Evolutionary conservation across 2,329 filamentous ascomycete species (phyloP), one percentile per base, ranked within the genome.

Genomic region (Diaporthe citrichinensis): DNA sequence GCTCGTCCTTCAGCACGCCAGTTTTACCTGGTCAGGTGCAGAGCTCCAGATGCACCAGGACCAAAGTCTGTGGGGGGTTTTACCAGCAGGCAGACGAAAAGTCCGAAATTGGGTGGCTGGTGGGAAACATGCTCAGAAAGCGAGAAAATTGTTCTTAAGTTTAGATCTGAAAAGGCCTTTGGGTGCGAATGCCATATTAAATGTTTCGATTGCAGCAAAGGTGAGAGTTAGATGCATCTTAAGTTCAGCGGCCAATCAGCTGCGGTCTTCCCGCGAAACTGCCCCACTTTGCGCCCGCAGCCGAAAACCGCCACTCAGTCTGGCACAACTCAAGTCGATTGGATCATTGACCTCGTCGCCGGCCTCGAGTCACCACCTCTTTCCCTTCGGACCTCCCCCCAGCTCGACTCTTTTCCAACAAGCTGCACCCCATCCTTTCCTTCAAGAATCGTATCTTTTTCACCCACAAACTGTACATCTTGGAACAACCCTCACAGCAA

Each of bases 331-430:
- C 12, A 49, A 67, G 61, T 67, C 41, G 44, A 67, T 49, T 67
- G 61, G 65, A 53, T 68, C 65, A 68, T 68, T 68, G 65, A 68
- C 62, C 62, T 67, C 62, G 44, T 67, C 14, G 31, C 10, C 62
- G 62, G 31, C 62, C 46, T 68, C 65, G 65, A 68, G 46, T 68
- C 65, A 69, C 62, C 28, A 34, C 61, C n/a, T 14, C 44, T 25
- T 53, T 7, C 23, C 20, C 20, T 51, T 65, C 25, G 25, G 41
- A 65, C 41, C 41, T 65, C 61, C 25, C 39, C 49, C 39, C 61
- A 49, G 53, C 61, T n/a, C 28, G 12, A 67, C 61, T 49, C 23
- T 9, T 20, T 49, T 9, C 41, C 61, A 67, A 15, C 61, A 31
- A 34, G 25, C 39, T 67, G 31, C 59, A 25, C 53, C 44, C 41